Conservation (phyloP, 2,329 filamentous ascomycete genomes). For the Calonectria hawksworthii region DNA sequence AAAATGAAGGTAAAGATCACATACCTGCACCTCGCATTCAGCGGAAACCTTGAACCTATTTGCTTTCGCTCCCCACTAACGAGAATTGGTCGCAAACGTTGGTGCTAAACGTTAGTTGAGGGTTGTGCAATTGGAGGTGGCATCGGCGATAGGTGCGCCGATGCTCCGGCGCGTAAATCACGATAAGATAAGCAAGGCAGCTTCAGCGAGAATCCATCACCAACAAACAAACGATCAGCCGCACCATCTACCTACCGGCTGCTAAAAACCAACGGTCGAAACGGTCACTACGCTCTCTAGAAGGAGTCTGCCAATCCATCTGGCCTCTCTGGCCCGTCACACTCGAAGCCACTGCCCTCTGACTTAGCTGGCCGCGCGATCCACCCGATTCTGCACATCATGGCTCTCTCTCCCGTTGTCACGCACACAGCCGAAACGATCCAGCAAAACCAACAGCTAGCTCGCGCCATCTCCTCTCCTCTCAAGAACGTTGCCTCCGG, state of each 20-base stretch:
- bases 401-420: slow-evolving; percentile 64
- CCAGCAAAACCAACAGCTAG: slow-evolving; percentile 47
- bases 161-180: slow-evolving; percentile 13
- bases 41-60: neutral
- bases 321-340: neutral
- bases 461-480: slow-evolving; percentile 57
- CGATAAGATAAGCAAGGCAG: slow-evolving; percentile 18
- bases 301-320: neutral
- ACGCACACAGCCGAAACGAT: slow-evolving; percentile 53
- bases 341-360: neutral
- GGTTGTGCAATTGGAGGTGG: neutral
- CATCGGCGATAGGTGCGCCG: slow-evolving; percentile 19
- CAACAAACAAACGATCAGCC: neutral
- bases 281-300: neutral
- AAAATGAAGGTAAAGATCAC: neutral
- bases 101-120: neutral
- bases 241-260: neutral
- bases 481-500: slow-evolving; percentile 56
- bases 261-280: neutral
- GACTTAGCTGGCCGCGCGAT: neutral
- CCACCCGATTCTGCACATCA: slow-evolving; percentile 40
- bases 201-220: neutral
- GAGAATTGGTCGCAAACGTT: neutral
- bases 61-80: neutral
- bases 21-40: neutral